phyloP scores from a whole-genome alignment of 129 eudicot species.

The Centrapalus pauciflorus region DNA sequence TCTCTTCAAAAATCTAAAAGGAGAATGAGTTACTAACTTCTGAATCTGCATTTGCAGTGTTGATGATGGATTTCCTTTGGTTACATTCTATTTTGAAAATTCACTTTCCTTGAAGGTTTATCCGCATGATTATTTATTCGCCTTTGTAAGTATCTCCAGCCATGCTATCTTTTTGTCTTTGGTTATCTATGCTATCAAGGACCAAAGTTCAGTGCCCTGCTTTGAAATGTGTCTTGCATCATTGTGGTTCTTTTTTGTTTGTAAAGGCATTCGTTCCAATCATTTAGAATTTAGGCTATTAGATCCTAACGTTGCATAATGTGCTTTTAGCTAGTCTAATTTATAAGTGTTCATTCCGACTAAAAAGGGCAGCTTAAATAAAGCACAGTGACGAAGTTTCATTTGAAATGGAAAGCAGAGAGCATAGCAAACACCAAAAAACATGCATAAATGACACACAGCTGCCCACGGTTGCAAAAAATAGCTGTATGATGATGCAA shows the following conservation, averaged over 20 bases:
- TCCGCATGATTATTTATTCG: conserved; percentile 79
- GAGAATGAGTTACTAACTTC: conserved; percentile 13
- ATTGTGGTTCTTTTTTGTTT: background rate
- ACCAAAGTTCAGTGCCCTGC: background rate
- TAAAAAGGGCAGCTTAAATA: background rate
- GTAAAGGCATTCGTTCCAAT: background rate
- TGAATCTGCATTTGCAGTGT: conserved; percentile 49
- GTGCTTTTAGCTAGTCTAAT: background rate
- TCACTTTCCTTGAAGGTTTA: conserved; percentile 69
- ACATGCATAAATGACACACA: too few species aligned
- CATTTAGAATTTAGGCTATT: background rate
- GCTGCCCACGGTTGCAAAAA: too few species aligned
- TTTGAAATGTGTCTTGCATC: background rate
- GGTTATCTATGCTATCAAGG: background rate
- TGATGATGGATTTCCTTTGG: conserved; percentile 81
- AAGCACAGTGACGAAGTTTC: background rate
- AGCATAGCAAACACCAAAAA: too few species aligned
- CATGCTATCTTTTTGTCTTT: conserved; percentile 2
- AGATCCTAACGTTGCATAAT: background rate
- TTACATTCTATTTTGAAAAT: conserved; percentile 63
- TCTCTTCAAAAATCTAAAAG: background rate
- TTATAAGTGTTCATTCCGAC: background rate
- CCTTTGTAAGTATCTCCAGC: conserved; percentile 56
- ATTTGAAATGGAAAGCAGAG: background rate
- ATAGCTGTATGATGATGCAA: too few species aligned